These are phyloP conservation scores for Echeveria elegans DNA, from an alignment of 164 flowering plant genomes.

Conservation along the genomic window DNA sequence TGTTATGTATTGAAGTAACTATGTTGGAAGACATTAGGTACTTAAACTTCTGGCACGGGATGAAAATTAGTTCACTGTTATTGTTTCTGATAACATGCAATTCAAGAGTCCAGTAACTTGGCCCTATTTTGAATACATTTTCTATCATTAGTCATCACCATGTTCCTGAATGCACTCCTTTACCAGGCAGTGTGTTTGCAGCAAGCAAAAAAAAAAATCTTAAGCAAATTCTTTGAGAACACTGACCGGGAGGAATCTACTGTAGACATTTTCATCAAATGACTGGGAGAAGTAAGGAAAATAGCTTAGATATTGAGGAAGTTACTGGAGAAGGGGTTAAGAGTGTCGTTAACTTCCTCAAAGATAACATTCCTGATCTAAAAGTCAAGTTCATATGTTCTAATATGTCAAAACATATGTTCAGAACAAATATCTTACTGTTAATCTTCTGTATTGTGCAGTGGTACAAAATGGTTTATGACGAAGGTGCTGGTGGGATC, in stretches of 20 bases:
- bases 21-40: neutral
- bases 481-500: too few relatives aligned
- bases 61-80: too few relatives aligned
- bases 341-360: slow-evolving; percentile 71
- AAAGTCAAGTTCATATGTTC: slow-evolving; percentile 35
- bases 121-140: neutral
- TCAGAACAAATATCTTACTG: neutral
- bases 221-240: slow-evolving; percentile 23
- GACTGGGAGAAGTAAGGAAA: slow-evolving; percentile 44
- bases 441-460: neutral
- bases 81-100: neutral
- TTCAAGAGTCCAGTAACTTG: neutral
- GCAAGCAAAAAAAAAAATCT: slow-evolving; percentile 40
- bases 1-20: neutral
- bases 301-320: slow-evolving; percentile 48
- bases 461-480: neutral
- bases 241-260: slow-evolving; percentile 27
- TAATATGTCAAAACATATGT: neutral
- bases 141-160: neutral
- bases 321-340: slow-evolving; percentile 82
- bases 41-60: neutral
- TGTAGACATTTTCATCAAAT: slow-evolving; percentile 32
- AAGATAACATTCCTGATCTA: slow-evolving; percentile 76
- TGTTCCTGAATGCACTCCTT: slow-evolving; percentile 11
- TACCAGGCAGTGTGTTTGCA: slow-evolving; percentile 73